These are phyloP conservation scores for Phycomyces blakesleeanus DNA, from an alignment of 192 early-diverging fungal genomes.

Conservation along the genomic window DNA sequence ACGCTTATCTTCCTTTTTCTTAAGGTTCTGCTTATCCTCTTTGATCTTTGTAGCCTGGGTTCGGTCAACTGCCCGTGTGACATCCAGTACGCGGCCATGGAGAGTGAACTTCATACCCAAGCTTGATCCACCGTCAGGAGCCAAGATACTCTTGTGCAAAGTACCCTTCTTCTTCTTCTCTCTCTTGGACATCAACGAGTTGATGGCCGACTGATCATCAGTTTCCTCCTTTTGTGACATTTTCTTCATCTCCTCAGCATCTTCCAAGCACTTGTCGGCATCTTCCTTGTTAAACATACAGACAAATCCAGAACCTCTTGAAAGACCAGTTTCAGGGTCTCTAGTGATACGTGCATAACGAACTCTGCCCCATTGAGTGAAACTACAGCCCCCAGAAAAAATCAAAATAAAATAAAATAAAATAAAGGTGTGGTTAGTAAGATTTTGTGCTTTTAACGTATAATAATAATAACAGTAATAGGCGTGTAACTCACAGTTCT, in stretches of 20 bases:
- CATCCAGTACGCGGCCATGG: constrained; percentile 78
- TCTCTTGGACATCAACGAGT: constrained; percentile 35
- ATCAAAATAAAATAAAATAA: too few relatives aligned
- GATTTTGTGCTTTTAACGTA: too few relatives aligned
- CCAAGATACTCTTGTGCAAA: constrained; percentile 54
- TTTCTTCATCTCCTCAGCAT: constrained; percentile 58
- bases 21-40: constrained; percentile 50
- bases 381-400: too few relatives aligned
- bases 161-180: constrained; percentile 55
- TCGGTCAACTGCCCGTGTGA: constrained; percentile 76
- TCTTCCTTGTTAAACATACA: constrained; percentile 72
- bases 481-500: constrained; percentile 36
- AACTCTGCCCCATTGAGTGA: constrained; percentile 65
- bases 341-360: constrained; percentile 83
- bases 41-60: constrained; percentile 62
- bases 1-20: constrained; percentile 75
- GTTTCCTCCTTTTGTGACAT: constrained; percentile 45
- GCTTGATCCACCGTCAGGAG: constrained; percentile 55
- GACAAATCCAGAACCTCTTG: constrained; percentile 93
- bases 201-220: constrained; percentile 33
- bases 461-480: neutral
- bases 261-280: constrained; percentile 73
- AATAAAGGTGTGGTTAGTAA: too few relatives aligned
- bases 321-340: constrained; percentile 77
- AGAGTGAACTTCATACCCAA: constrained; percentile 59